phyloP scores from a whole-genome alignment of 2,329 filamentous ascomycete genomes.

The Scytalidium sp. region DNA sequence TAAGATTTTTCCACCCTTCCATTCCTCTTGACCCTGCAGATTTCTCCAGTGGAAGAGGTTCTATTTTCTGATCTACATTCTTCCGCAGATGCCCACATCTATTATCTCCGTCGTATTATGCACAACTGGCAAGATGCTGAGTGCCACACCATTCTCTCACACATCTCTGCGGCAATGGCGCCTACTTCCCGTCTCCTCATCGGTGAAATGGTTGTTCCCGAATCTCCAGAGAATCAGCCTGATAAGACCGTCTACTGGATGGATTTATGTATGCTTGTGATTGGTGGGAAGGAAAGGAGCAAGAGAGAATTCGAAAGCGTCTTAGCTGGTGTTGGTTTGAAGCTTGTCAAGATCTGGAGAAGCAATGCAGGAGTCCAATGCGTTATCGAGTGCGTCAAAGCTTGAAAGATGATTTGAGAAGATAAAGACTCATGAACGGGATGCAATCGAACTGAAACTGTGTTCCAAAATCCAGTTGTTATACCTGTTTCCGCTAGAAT shows the following conservation, averaged over 20 bases:
- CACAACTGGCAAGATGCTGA: slow-evolving; percentile 20
- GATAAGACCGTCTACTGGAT: slow-evolving; percentile 10
- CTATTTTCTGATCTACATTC: neutral
- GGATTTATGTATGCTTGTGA: slow-evolving; percentile 15
- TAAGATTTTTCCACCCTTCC: slow-evolving; percentile 5
- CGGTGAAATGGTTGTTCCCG: slow-evolving; percentile 15
- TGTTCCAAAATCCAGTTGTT: too few species aligned
- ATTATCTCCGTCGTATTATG: slow-evolving; percentile 21
- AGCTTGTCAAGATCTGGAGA: slow-evolving; percentile 11
- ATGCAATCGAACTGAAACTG: too few species aligned
- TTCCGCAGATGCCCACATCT: slow-evolving; percentile 17
- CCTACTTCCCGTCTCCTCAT: slow-evolving; percentile 17
- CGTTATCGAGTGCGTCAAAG: slow-evolving; percentile 10
- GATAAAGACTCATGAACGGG: neutral
- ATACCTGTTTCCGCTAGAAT: too few species aligned
- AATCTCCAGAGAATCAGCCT: slow-evolving; percentile 1
- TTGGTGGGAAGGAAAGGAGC: slow-evolving; percentile 15
- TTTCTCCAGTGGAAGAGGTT: neutral
- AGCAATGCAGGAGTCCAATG: slow-evolving; percentile 4
- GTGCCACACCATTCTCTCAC: slow-evolving; percentile 13
- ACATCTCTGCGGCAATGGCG: slow-evolving; percentile 18
- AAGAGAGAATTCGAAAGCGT: slow-evolving; percentile 8
- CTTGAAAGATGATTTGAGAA: neutral
- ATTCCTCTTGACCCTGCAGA: neutral
- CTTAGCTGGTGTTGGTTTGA: slow-evolving; percentile 11